These are phyloP conservation scores for Phytophthora ohioensis DNA, from an alignment of 352 stramenopile species.

Conservation along the genomic window DNA sequence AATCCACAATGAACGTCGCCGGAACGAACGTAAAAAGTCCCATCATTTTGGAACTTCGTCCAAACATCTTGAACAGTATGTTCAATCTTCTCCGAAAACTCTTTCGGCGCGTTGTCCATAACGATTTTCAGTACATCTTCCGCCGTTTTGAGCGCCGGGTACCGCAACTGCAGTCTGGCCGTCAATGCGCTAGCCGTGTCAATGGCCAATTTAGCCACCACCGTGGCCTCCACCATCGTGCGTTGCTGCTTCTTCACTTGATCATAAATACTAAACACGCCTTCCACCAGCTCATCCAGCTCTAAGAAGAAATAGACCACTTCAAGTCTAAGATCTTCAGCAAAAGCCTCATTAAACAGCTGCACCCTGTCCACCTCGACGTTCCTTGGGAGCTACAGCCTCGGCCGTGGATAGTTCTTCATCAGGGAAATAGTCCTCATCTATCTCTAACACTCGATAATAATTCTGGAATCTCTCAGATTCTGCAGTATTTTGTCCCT, in stretches of 20 bases:
- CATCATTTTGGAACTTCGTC: conserved; percentile 10
- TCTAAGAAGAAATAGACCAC: conserved; percentile 44
- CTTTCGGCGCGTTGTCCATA: background rate
- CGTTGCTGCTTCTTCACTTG: conserved; percentile 45
- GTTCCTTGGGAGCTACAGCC: background rate
- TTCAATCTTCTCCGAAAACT: background rate
- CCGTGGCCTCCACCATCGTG: conserved; percentile 48
- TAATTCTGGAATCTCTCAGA: conserved; percentile 25
- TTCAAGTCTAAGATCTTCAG: conserved; percentile 21
- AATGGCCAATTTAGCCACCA: conserved; percentile 43
- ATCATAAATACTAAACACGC: conserved; percentile 35
- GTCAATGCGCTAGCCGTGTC: conserved; percentile 26
- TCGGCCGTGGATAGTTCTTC: background rate
- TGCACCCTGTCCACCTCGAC: conserved; percentile 11
- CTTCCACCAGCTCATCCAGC: conserved; percentile 35
- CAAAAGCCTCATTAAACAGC: conserved; percentile 22
- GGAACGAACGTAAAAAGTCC: conserved; percentile 32
- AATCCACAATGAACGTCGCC: conserved; percentile 32
- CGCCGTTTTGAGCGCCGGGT: conserved; percentile 28
- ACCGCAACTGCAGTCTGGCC: conserved; percentile 34
- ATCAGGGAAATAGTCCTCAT: conserved; percentile 24
- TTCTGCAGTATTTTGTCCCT: background rate
- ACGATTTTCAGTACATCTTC: conserved; percentile 36
- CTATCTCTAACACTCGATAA: conserved; percentile 8
- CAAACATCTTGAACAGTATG: conserved; percentile 7